Conservation (phyloP, 345 rosid species). For the Acer saccharum region DNA sequence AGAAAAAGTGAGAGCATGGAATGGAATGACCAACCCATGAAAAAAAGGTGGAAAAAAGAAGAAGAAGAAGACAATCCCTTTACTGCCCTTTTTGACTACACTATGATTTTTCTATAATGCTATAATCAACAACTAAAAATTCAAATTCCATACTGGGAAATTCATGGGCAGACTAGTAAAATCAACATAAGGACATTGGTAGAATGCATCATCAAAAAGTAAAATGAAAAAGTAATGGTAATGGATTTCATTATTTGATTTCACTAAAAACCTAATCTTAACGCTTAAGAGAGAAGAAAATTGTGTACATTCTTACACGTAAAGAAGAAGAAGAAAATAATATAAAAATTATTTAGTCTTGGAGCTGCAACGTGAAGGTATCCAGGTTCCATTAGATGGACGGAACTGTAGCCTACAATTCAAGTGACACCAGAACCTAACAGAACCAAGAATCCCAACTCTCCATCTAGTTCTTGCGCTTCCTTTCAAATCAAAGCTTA, state of each 20-base stretch:
- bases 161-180: background rate
- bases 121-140: background rate
- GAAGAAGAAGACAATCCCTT: background rate
- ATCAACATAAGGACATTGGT: background rate
- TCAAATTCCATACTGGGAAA: background rate
- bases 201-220: background rate
- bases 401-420: constrained; percentile 64
- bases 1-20: background rate
- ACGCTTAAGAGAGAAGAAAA: constrained; percentile 8
- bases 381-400: constrained; percentile 39
- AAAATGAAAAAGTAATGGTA: background rate
- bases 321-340: background rate
- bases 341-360: constrained; percentile 43
- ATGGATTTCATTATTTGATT: background rate
- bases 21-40: background rate
- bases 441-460: constrained; percentile 67
- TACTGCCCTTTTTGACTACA: background rate
- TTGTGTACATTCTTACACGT: constrained; percentile 4
- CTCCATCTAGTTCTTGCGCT: constrained; percentile 66
- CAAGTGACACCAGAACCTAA: constrained; percentile 52
- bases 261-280: background rate
- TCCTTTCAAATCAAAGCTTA: constrained; percentile 68
- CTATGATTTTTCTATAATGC: too few species aligned
- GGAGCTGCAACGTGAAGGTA: constrained; percentile 60
- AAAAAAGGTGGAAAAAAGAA: background rate